Evolutionary conservation across 768 basidiomycete species (phyloP).

Genomic region (Rossbeevera mucosa): DNA sequence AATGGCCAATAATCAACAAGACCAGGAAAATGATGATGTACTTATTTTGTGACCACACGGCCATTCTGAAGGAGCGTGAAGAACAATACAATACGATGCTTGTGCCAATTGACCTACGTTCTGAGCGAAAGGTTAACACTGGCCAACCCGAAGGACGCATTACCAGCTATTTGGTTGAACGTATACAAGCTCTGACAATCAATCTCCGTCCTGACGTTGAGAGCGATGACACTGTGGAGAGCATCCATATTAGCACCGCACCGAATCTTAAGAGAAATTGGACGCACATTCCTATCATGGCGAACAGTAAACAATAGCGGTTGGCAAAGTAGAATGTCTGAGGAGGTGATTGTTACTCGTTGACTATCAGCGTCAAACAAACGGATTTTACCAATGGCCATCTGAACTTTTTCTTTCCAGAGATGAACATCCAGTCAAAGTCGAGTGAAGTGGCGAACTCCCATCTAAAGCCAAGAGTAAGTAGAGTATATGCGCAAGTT

Average conservation of each 20-base stretch:
- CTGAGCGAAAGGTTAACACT: constrained; percentile 67
- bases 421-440: constrained; percentile 63
- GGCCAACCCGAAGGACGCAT: constrained; percentile 63
- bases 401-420: constrained; percentile 51
- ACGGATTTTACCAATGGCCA: constrained; percentile 57
- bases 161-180: constrained; percentile 62
- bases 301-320: constrained; percentile 60
- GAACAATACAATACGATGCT: background rate
- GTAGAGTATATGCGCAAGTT: constrained; percentile 6
- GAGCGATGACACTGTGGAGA: constrained; percentile 44
- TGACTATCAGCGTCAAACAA: background rate
- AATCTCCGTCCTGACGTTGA: constrained; percentile 56
- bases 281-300: constrained; percentile 65
- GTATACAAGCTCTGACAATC: constrained; percentile 68
- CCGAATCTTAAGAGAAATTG: background rate
- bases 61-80: constrained; percentile 44
- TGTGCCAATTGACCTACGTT: constrained; percentile 43
- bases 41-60: constrained; percentile 61
- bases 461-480: constrained; percentile 43
- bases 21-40: constrained; percentile 51
- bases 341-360: background rate
- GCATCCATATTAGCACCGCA: background rate
- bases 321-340: constrained; percentile 69
- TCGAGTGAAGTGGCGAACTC: constrained; percentile 58
- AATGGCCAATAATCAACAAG: constrained; percentile 60